Conservation (phyloP, 371 early-diverging fungal genomes). For the Mortierella sp. region DNA sequence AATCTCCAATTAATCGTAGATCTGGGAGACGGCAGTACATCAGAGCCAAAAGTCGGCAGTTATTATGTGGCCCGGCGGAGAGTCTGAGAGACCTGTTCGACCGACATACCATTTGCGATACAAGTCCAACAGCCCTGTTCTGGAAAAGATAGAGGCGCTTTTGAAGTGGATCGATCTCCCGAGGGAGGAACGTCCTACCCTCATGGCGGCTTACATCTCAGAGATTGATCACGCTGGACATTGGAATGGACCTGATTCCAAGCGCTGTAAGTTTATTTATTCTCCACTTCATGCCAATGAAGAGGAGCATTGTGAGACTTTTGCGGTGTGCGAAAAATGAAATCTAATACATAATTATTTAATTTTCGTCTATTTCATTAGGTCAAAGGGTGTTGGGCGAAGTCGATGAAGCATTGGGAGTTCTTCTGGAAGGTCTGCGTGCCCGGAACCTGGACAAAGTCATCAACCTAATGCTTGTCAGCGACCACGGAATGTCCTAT, state of each 20-base stretch:
- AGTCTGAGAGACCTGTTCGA: conserved; percentile 65
- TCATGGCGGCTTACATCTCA: conserved; percentile 85
- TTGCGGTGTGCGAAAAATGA: not conserved
- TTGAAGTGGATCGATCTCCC: conserved; percentile 87
- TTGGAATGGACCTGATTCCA: conserved; percentile 79
- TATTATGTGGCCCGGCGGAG: conserved; percentile 94
- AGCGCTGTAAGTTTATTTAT: conserved; percentile 56
- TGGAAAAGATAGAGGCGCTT: conserved; percentile 74
- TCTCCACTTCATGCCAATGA: not conserved
- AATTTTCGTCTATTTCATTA: not conserved
- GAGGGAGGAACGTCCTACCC: conserved; percentile 75
- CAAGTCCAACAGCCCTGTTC: conserved; percentile 60
- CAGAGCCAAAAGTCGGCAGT: conserved; percentile 79
- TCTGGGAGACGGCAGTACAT: conserved; percentile 89
- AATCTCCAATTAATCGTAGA: conserved; percentile 61
- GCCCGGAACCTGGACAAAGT: conserved; percentile 70
- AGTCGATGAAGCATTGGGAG: conserved; percentile 79
- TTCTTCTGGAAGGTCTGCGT: conserved; percentile 69
- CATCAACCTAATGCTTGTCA: conserved; percentile 86
- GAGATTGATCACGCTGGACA: conserved; percentile 92
- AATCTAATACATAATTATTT: not conserved
- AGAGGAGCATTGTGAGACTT: not conserved
- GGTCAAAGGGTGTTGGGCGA: conserved; percentile 66
- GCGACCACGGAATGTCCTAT: conserved; percentile 95
- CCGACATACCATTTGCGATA: conserved; percentile 82